Evolutionary conservation across 441 rosid genomes (phyloP).

Genomic region (Raphanus hybrid): DNA sequence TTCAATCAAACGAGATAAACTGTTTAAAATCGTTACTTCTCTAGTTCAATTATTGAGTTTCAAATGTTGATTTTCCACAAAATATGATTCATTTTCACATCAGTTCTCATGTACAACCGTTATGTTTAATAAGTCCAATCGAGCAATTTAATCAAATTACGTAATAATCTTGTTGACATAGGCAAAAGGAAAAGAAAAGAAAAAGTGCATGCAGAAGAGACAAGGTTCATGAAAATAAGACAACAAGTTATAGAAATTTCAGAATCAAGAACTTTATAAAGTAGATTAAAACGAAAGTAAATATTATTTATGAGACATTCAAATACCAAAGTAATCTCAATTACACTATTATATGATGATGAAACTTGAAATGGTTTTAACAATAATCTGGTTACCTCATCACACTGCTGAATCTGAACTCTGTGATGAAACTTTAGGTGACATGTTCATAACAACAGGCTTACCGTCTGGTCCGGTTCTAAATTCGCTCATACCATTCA

Average conservation of each 20-base stretch:
- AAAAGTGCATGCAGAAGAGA: constrained; percentile 12
- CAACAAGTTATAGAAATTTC: constrained; percentile 12
- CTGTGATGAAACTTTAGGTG: constrained; percentile 57
- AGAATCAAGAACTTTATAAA: constrained; percentile 29
- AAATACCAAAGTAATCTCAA: constrained; percentile 30
- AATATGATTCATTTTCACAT: background rate
- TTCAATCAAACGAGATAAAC: background rate
- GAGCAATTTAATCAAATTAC: background rate
- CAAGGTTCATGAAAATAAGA: background rate
- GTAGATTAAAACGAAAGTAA: background rate
- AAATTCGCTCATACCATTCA: constrained; percentile 51
- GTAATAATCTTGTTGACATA: constrained; percentile 17
- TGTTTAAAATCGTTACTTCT: background rate
- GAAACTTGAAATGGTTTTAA: constrained; percentile 12
- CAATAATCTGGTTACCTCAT: constrained; percentile 15
- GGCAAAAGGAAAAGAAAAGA: background rate
- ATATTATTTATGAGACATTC: constrained; percentile 41
- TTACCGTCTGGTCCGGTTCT: constrained; percentile 62
- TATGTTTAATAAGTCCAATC: constrained; percentile 1
- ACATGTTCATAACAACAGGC: constrained; percentile 20
- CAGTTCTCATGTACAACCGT: background rate
- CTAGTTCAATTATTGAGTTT: background rate
- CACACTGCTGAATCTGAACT: constrained; percentile 48
- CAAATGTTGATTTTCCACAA: background rate
- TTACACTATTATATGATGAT: constrained; percentile 22